phyloP scores from a whole-genome alignment of 805 yeast species.

The Pichia rugopelliculosa region DNA sequence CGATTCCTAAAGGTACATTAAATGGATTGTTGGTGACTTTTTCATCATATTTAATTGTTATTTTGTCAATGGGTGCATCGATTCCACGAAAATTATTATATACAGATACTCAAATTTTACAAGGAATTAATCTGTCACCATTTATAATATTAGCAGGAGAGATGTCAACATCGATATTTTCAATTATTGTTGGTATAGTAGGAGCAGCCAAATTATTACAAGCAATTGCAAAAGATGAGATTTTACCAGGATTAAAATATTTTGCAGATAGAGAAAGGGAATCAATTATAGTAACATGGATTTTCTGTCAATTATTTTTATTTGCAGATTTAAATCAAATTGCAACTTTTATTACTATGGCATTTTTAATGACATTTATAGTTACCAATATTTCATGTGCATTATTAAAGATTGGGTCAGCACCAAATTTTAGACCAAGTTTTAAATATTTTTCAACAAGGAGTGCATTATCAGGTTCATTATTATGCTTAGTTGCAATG shows the following conservation, averaged over 20 bases:
- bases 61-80: slow-evolving; percentile 68
- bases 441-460: slow-evolving; percentile 77
- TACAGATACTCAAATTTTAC: slow-evolving; percentile 77
- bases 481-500: slow-evolving; percentile 75
- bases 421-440: slow-evolving; percentile 98
- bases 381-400: slow-evolving; percentile 94
- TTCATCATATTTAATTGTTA: slow-evolving; percentile 68
- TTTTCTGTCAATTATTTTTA: slow-evolving; percentile 74
- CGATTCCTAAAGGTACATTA: slow-evolving; percentile 92
- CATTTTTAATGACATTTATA: slow-evolving; percentile 90
- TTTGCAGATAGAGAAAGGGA: slow-evolving; percentile 49
- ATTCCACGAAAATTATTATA: slow-evolving; percentile 75
- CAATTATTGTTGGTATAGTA: slow-evolving; percentile 90
- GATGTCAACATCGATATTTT: slow-evolving; percentile 80
- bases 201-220: slow-evolving; percentile 90
- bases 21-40: slow-evolving; percentile 78
- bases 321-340: slow-evolving; percentile 89
- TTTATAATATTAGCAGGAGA: slow-evolving; percentile 79
- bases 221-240: slow-evolving; percentile 83
- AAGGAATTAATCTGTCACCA: slow-evolving; percentile 66
- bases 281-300: slow-evolving; percentile 71
- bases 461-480: slow-evolving; percentile 74
- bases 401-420: slow-evolving; percentile 76
- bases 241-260: slow-evolving; percentile 67
- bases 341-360: slow-evolving; percentile 95